phyloP scores from a whole-genome alignment of 768 basidiomycete genomes.

The Coprinellus micaceus region DNA sequence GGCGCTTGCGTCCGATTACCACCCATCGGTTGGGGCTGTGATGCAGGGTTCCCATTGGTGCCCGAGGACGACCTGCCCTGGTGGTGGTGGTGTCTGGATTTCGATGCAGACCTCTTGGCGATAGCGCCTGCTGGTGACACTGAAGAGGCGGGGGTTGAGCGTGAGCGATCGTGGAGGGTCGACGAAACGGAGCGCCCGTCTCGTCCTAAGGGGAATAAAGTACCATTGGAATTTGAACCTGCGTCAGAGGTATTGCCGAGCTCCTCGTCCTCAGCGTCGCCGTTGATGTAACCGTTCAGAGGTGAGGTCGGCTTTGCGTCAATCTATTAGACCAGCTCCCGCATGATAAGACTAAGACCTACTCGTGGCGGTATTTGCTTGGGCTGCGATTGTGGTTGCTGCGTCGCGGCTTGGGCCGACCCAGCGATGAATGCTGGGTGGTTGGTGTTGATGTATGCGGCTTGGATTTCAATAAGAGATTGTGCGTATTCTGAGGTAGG shows the following conservation, averaged over 20 bases:
- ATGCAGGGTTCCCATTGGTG: too few relatives aligned
- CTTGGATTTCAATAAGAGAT: slow-evolving; percentile 94
- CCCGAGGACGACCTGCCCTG: background rate
- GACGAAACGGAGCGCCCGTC: slow-evolving; percentile 72
- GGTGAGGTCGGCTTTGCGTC: slow-evolving; percentile 72
- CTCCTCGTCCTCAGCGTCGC: slow-evolving; percentile 58
- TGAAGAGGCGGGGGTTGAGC: slow-evolving; percentile 27
- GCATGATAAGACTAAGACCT: too few relatives aligned
- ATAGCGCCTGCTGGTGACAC: slow-evolving; percentile 25
- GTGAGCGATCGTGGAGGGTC: slow-evolving; percentile 71
- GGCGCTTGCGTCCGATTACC: slow-evolving; percentile 22
- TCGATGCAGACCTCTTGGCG: slow-evolving; percentile 36
- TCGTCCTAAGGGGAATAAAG: slow-evolving; percentile 35
- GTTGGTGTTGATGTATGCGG: slow-evolving; percentile 99
- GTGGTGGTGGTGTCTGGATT: slow-evolving; percentile 22
- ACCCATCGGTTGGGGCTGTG: background rate
- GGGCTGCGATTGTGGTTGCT: slow-evolving; percentile 28
- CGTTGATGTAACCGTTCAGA: slow-evolving; percentile 45
- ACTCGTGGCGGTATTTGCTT: slow-evolving; percentile 40
- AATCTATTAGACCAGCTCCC: too few relatives aligned
- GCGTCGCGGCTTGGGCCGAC: slow-evolving; percentile 51
- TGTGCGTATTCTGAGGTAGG: slow-evolving; percentile 97
- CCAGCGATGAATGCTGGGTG: slow-evolving; percentile 91
- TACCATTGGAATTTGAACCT: slow-evolving; percentile 48
- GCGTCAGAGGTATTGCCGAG: slow-evolving; percentile 49